Conservation (phyloP, 2,329 filamentous ascomycete genomes). For the Tolypocladium sp. region DNA sequence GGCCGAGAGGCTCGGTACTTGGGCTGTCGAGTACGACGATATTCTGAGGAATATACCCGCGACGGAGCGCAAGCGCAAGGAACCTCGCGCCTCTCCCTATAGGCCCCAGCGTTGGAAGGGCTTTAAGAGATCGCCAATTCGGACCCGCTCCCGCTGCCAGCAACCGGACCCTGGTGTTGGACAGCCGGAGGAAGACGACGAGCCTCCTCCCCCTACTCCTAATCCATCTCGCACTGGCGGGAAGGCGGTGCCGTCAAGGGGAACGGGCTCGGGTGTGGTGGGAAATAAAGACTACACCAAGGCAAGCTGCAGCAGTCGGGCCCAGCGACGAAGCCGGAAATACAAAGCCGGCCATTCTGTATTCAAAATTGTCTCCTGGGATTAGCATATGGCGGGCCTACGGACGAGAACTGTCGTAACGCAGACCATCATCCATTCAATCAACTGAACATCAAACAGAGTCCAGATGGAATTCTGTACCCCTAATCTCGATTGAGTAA, state of each 20-base stretch:
- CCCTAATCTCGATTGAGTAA: too few relatives aligned
- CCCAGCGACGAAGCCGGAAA: neutral
- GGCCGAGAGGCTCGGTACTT: too few relatives aligned
- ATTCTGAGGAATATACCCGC: too few relatives aligned
- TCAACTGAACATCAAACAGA: too few relatives aligned
- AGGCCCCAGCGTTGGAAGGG: conserved; percentile 17
- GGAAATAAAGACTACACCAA: neutral
- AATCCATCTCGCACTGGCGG: too few relatives aligned
- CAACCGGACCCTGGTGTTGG: neutral
- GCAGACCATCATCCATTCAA: neutral
- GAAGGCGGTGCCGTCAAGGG: too few relatives aligned
- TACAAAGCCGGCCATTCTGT: conserved; percentile 1
- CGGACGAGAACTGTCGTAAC: too few relatives aligned
- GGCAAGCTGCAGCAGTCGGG: neutral
- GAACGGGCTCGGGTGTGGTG: neutral
- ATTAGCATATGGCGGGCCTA: neutral
- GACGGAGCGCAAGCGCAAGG: conserved; percentile 11
- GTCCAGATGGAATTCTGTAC: too few relatives aligned
- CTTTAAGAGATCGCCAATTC: conserved; percentile 19
- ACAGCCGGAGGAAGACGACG: too few relatives aligned
- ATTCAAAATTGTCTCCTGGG: conserved; percentile 3
- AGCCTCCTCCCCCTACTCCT: too few relatives aligned
- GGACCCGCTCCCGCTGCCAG: conserved; percentile 6
- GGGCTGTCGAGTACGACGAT: too few relatives aligned
- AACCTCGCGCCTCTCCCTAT: too few relatives aligned